Evolutionary conservation across 148 eudicot species (phyloP), one percentile per base, ranked within the genome.

Genomic region (Amaranthus hypochondriacus): DNA sequence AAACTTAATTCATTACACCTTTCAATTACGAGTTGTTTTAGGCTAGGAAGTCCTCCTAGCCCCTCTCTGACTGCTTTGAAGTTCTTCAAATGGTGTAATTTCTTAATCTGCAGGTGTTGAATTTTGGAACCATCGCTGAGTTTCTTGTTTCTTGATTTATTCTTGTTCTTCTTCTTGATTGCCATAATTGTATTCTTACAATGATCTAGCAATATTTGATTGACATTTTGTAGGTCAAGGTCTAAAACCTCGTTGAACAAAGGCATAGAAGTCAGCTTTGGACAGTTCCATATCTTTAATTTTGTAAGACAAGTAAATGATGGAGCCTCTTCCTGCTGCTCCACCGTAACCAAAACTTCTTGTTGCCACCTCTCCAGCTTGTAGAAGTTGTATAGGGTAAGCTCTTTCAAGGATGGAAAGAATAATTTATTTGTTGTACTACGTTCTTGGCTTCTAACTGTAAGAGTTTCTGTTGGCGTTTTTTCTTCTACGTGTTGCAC

Each of bases 231-330:
- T 4, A 75, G 68, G 59, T 79, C 55, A 42, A 79, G 60, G 78
- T 70, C 62, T 21, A 9, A 10, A 11, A 64, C 82, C 21, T 39
- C 0, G 3, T 43, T 18, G 53, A 75, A 75, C 70, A 66, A 64
- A 52, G 78, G 78, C 74, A 79, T 70, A 21, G 72, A 75, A 9
- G 39, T 63, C 58, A 79, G 48, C 18, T 79, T 79, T 44, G 78
- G 82, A 62, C 78, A 79, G 59, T 71, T 79, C 78, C 75, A 79
- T 75, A 79, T 70, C 61, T 48, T 75, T 56, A 79, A 58, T 56
- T 75, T 70, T 53, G 54, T 56, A 75, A 74, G 82, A 71, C 18
- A 2, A 5, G 52, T 62, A n/a, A 80, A 75, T 60, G 48, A 46
- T 49, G 48, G 78, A 65, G 61, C 12, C 48, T 18, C 6, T 47